Evolutionary conservation across 106 monocot species (phyloP).

Genomic region (Iris macrosiphon): DNA sequence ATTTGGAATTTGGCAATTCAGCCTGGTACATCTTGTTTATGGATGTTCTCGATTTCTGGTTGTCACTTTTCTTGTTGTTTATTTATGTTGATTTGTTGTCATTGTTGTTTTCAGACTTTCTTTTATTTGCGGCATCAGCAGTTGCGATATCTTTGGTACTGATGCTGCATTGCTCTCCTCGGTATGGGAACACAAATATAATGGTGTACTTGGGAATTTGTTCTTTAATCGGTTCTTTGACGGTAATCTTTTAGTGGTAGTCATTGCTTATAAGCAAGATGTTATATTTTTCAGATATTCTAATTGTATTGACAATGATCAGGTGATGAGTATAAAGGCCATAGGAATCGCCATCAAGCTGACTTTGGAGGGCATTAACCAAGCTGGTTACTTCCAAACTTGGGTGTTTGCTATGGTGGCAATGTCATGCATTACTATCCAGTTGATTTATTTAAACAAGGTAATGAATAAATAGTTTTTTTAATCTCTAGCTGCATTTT

Average conservation of each 20-base stretch:
- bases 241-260: slow-evolving; percentile 30
- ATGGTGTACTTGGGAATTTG: slow-evolving; percentile 87
- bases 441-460: slow-evolving; percentile 94
- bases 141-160: slow-evolving; percentile 62
- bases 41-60: neutral
- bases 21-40: slow-evolving; percentile 39
- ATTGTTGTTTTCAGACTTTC: slow-evolving; percentile 51
- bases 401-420: slow-evolving; percentile 83
- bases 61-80: neutral
- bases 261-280: neutral
- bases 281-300: neutral
- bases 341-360: slow-evolving; percentile 94
- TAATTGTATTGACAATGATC: neutral
- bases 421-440: slow-evolving; percentile 59
- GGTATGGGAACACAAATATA: slow-evolving; percentile 83
- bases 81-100: slow-evolving; percentile 9
- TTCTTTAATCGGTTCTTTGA: slow-evolving; percentile 81
- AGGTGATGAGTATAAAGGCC: slow-evolving; percentile 98
- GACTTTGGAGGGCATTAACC: slow-evolving; percentile 80
- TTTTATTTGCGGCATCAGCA: slow-evolving; percentile 59
- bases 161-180: slow-evolving; percentile 68
- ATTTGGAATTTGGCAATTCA: slow-evolving; percentile 87
- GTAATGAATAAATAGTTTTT: too few relatives aligned
- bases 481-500: too few relatives aligned
- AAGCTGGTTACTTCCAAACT: slow-evolving; percentile 79